Evolutionary conservation across 2,329 filamentous ascomycete species (phyloP).

Genomic region (Trichoderma cornu-damae): DNA sequence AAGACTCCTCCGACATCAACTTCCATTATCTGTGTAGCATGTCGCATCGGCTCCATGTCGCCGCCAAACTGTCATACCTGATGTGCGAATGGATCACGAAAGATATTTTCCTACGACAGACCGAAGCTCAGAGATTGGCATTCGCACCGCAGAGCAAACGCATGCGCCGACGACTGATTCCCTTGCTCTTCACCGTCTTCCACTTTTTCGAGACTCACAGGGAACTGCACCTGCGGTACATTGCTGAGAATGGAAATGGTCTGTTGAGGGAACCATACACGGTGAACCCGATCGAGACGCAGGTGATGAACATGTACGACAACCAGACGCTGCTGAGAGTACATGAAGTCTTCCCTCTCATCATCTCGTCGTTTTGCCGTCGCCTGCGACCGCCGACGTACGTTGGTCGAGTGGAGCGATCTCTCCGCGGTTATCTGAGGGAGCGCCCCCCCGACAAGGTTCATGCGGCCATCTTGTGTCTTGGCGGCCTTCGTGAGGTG

Average conservation of each 20-base stretch:
- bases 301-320: constrained; percentile 61
- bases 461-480: constrained; percentile 54
- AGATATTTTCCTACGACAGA: constrained; percentile 57
- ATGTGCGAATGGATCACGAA: constrained; percentile 62
- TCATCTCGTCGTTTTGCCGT: constrained; percentile 60
- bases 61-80: constrained; percentile 55
- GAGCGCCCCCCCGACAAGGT: constrained; percentile 59
- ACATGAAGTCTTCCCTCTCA: constrained; percentile 59
- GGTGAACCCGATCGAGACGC: constrained; percentile 55
- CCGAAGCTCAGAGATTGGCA: constrained; percentile 49
- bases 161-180: constrained; percentile 60
- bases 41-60: constrained; percentile 62
- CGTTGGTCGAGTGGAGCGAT: constrained; percentile 57
- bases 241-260: constrained; percentile 50
- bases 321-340: constrained; percentile 57
- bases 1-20: constrained; percentile 44
- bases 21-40: constrained; percentile 59
- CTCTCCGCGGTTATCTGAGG: constrained; percentile 57
- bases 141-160: constrained; percentile 58
- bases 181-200: constrained; percentile 59
- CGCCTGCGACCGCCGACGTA: constrained; percentile 60
- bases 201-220: constrained; percentile 65
- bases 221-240: constrained; percentile 52
- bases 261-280: constrained; percentile 52
- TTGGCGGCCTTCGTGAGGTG: constrained; percentile 59